phyloP scores from a whole-genome alignment of 352 stramenopile genomes.

The Phytophthora citrophthora region DNA sequence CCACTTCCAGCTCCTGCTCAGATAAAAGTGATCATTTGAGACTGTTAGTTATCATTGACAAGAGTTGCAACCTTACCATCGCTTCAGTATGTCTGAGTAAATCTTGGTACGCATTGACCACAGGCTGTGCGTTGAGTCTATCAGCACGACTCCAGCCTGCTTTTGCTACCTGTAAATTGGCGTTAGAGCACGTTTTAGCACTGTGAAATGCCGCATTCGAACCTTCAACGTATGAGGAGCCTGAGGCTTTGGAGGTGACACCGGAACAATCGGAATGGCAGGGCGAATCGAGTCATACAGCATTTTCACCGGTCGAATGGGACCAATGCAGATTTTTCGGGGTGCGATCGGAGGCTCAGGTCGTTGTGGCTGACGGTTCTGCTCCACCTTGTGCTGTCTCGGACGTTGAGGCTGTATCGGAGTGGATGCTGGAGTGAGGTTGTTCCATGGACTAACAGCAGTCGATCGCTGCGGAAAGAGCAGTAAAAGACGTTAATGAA shows the following conservation, averaged over 20 bases:
- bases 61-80: conserved; percentile 39
- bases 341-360: conserved; percentile 13
- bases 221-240: conserved; percentile 25
- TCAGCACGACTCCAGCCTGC: conserved; percentile 12
- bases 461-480: conserved; percentile 9
- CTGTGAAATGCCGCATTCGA: neutral
- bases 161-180: conserved; percentile 25
- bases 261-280: conserved; percentile 12
- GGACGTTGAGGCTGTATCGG: conserved; percentile 19
- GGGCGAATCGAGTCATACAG: conserved; percentile 10
- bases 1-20: conserved; percentile 33
- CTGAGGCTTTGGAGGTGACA: neutral
- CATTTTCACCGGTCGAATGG: conserved; percentile 33
- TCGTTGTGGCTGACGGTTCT: conserved; percentile 5
- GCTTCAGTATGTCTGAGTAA: conserved; percentile 52
- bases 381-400: neutral
- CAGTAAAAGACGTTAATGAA: neutral
- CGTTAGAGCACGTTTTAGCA: no score
- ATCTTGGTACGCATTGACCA: conserved; percentile 58
- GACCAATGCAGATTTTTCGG: conserved; percentile 24
- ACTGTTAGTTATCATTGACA: neutral
- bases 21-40: conserved; percentile 3
- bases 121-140: conserved; percentile 44
- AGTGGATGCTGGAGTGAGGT: conserved; percentile 22
- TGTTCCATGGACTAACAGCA: conserved; percentile 31